Conservation (phyloP, 2,329 filamentous ascomycete genomes). For the Coniochaeta sp. region DNA sequence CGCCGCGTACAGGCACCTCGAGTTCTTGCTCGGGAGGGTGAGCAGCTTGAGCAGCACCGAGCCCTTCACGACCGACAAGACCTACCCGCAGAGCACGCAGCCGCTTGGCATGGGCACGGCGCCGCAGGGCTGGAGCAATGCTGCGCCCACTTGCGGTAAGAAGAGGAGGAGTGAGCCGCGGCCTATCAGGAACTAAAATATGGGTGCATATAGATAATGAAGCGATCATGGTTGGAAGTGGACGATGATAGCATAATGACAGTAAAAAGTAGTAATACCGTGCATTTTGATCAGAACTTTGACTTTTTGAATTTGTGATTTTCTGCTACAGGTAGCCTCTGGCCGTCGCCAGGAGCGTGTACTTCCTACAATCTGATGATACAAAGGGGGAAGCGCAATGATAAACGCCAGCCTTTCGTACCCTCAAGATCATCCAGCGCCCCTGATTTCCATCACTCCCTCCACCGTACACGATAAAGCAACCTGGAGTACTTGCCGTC, state of each 20-base stretch:
- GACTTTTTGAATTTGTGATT: neutral
- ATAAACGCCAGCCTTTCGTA: neutral
- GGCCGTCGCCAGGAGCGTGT: no score
- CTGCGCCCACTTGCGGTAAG: neutral
- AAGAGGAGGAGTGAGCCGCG: neutral
- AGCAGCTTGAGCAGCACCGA: slow-evolving; percentile 37
- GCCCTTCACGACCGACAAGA: slow-evolving; percentile 26
- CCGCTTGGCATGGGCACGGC: slow-evolving; percentile 19
- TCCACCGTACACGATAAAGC: neutral
- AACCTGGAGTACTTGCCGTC: neutral
- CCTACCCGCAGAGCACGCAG: slow-evolving; percentile 14
- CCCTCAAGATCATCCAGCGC: neutral
- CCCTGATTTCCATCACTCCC: neutral
- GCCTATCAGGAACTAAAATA: neutral
- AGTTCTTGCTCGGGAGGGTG: slow-evolving; percentile 68
- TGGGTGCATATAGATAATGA: neutral
- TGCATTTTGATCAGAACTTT: neutral
- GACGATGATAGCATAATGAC: neutral
- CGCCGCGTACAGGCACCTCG: slow-evolving; percentile 63
- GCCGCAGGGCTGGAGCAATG: slow-evolving; percentile 15
- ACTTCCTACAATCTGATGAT: neutral
- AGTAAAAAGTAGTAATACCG: neutral
- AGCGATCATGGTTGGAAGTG: neutral
- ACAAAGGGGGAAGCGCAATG: neutral
- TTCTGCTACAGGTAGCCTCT: neutral